Evolutionary conservation across 73 alveolate genomes (phyloP), one percentile per base, ranked within the genome.

Genomic region (Uronychia binucleata): DNA sequence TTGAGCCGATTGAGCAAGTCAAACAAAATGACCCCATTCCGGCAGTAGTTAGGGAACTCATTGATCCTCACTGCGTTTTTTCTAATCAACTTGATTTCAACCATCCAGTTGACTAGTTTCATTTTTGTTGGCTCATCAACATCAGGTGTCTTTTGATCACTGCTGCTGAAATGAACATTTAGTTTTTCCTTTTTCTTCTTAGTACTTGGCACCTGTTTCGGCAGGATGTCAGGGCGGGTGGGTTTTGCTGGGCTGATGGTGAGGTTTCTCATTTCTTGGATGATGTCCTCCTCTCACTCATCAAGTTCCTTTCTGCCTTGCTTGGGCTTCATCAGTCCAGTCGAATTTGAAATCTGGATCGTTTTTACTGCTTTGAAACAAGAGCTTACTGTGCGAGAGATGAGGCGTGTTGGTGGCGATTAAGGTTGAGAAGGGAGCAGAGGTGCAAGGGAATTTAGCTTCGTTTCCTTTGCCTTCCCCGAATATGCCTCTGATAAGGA

Each of bases 11-110:
- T 87, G 1, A 87, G 59, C 34, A 92, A 33, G 75, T 92, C 97
- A 58, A 92, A 84, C 58, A 92, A 78, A 29, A 92, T 34, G 30
- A 89, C 97, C 1, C 97, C 97, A 76, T 82, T 92, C 58, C 84
- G 75, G 81, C 97, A 92, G 75, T 81, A 92, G 28, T 76, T 74
- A 26, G 94, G 94, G 29, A 92, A 59, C 80, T 82, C 89, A 46
- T 75, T 59, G 0, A 88, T 31, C 5, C 77, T 74, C 80, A 77
- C 88, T 0, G 90, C 82, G 30, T 84, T 80, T 30, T 75, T 32
- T 35, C 77, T 85, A 28, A 90, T 31, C 27, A 90, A 75, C 28
- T 85, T 90, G 14, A 90, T 89, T 0, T 84, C 88, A 30, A 30
- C 84, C 14, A 90, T 82, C 95, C 95, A 90, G 34, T 82, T 82